phyloP scores from a whole-genome alignment of 2,329 filamentous ascomycete species.

The Sclerotinia spermophila region DNA sequence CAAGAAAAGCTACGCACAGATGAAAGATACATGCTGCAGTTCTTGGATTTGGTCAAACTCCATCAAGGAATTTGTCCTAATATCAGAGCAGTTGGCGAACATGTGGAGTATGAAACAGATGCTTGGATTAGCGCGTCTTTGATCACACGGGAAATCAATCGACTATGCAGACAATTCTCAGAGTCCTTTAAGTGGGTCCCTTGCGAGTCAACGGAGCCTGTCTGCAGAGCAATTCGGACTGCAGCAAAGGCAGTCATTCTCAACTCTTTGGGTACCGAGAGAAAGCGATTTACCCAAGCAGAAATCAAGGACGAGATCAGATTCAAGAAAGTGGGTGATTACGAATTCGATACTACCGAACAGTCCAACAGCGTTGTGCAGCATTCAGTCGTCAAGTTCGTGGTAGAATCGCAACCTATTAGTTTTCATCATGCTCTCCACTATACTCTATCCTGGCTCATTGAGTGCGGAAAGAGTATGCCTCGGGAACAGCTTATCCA shows the following conservation, averaged over 20 bases:
- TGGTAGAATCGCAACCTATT: constrained; percentile 84
- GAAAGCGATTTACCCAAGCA: constrained; percentile 75
- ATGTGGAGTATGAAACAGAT: constrained; percentile 97
- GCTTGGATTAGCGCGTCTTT: constrained; percentile 96
- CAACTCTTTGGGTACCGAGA: constrained; percentile 86
- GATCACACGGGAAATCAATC: constrained; percentile 91
- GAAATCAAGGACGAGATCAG: constrained; percentile 84
- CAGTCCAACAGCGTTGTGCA: constrained; percentile 30
- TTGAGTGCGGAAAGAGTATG: constrained; percentile 82
- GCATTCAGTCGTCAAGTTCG: constrained; percentile 76
- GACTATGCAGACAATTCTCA: constrained; percentile 81
- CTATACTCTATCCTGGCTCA: constrained; percentile 92
- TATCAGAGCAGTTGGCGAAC: constrained; percentile 83
- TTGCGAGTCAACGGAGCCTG: constrained; percentile 59
- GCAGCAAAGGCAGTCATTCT: constrained; percentile 81
- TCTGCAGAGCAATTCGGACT: constrained; percentile 69
- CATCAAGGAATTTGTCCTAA: constrained; percentile 98
- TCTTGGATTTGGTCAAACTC: constrained; percentile 90
- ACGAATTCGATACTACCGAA: constrained; percentile 66
- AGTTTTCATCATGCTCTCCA: constrained; percentile 97
- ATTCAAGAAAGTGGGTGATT: constrained; percentile 74
- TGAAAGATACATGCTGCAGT: constrained; percentile 85
- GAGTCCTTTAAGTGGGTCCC: constrained; percentile 75
- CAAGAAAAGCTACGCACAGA: constrained; percentile 80
- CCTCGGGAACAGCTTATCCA: constrained; percentile 61